Conservation (phyloP, 192 early-diverging fungal genomes). For the Entophlyctis luteolus region DNA sequence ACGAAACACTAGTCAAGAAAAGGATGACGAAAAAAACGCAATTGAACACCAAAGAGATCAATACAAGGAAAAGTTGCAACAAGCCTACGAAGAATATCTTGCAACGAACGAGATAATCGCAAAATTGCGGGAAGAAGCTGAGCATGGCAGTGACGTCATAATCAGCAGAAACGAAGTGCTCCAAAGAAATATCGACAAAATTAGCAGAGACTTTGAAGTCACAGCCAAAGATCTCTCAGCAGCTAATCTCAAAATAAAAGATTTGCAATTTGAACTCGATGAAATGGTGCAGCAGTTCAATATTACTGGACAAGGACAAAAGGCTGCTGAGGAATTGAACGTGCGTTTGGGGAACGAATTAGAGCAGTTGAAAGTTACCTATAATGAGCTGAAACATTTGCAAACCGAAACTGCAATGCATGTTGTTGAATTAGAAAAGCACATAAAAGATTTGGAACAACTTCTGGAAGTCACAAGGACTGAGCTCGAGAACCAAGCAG, state of each 20-base stretch:
- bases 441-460: slow-evolving; percentile 23
- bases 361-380: slow-evolving; percentile 20
- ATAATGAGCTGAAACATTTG: slow-evolving; percentile 30
- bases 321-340: slow-evolving; percentile 34
- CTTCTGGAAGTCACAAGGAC: slow-evolving; percentile 29
- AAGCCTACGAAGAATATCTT: slow-evolving; percentile 53
- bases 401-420: slow-evolving; percentile 17
- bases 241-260: slow-evolving; percentile 29
- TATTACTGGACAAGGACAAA: slow-evolving; percentile 41
- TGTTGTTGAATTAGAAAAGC: slow-evolving; percentile 32
- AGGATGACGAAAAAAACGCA: slow-evolving; percentile 31
- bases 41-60: slow-evolving; percentile 28
- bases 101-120: slow-evolving; percentile 49
- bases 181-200: slow-evolving; percentile 49
- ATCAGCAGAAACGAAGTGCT: slow-evolving; percentile 48
- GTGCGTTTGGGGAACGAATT: slow-evolving; percentile 36
- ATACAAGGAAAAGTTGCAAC: slow-evolving; percentile 49
- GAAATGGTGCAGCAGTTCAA: slow-evolving; percentile 52
- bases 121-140: slow-evolving; percentile 44
- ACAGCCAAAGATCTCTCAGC: slow-evolving; percentile 43
- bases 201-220: slow-evolving; percentile 51
- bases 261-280: slow-evolving; percentile 56
- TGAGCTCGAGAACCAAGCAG: slow-evolving; percentile 34
- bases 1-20: slow-evolving; percentile 11
- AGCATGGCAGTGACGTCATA: slow-evolving; percentile 44